A percentile compares a stretch with the other conserved stretches of the same genome.
phyloP scores from a whole-genome alignment of 805 yeast genomes.

The Isabelozyma gotoi region DNA sequence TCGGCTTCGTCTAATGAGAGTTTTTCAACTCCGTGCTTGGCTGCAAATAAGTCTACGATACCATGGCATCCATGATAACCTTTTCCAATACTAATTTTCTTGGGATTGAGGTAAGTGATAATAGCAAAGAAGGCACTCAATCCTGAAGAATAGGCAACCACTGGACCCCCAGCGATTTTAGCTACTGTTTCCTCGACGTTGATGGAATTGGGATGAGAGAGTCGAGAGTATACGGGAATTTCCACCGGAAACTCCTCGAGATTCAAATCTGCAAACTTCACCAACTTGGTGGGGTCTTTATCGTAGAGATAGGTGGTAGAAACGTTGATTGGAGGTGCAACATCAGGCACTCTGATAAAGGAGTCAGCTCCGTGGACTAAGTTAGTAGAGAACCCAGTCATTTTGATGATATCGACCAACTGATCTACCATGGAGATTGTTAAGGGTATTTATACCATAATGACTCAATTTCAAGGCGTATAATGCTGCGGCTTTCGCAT shows the following conservation, averaged over 20 bases:
- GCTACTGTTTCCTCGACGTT: constrained; percentile 68
- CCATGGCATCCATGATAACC: constrained; percentile 87
- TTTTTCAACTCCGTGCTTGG: constrained; percentile 58
- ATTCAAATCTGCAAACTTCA: constrained; percentile 33
- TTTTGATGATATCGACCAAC: too few relatives aligned
- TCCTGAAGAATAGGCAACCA: constrained; percentile 76
- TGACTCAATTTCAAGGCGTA: too few relatives aligned
- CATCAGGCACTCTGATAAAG: constrained; percentile 57
- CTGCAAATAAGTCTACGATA: constrained; percentile 58
- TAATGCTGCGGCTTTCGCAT: too few relatives aligned
- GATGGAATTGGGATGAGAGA: constrained; percentile 69
- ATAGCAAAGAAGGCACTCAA: constrained; percentile 78
- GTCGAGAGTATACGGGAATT: constrained; percentile 56
- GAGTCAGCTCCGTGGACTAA: constrained; percentile 74
- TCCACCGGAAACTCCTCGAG: constrained; percentile 7
- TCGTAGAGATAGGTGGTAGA: constrained; percentile 76
- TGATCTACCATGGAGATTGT: too few relatives aligned
- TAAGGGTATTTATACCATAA: too few relatives aligned
- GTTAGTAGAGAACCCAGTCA: constrained; percentile 52
- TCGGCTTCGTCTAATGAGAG: constrained; percentile 38
- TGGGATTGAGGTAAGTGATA: constrained; percentile 69
- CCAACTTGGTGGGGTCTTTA: constrained; percentile 54
- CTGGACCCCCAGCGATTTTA: constrained; percentile 59
- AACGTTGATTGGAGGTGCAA: constrained; percentile 79
- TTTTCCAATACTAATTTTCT: constrained; percentile 67